Conservation (phyloP, 495 filamentous ascomycete species). For the Penicillium longicatenatum region DNA sequence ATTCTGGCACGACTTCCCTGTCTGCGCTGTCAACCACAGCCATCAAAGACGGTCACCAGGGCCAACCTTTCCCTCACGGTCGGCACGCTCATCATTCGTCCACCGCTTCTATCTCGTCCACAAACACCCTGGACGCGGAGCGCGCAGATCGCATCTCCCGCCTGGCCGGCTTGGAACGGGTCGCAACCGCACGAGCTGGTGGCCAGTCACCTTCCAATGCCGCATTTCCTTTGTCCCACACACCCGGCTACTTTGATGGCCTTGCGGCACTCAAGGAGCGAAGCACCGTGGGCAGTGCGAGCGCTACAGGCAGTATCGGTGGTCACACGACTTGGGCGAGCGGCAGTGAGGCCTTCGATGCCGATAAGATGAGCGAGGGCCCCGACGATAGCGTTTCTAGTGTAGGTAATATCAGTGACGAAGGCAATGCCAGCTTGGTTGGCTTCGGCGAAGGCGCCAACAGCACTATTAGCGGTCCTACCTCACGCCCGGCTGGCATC, state of each 20-base stretch:
- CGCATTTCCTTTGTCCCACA: conserved; percentile 28
- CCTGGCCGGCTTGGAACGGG: conserved; percentile 79
- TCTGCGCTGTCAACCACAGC: conserved; percentile 87
- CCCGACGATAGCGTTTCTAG: conserved; percentile 61
- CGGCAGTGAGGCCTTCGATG: conserved; percentile 62
- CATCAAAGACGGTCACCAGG: conserved; percentile 91
- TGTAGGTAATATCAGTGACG: conserved; percentile 78
- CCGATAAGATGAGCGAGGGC: conserved; percentile 72
- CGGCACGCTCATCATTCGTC: conserved; percentile 58
- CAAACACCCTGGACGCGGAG: conserved; percentile 79
- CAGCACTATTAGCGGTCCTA: conserved; percentile 75
- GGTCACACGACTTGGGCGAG: conserved; percentile 76
- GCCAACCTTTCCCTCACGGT: conserved; percentile 58
- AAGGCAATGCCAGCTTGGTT: conserved; percentile 71
- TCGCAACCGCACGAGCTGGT: conserved; percentile 64
- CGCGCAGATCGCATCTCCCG: conserved; percentile 92
- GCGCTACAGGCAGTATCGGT: conserved; percentile 71
- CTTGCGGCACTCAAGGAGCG: conserved; percentile 61
- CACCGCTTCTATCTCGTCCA: conserved; percentile 54
- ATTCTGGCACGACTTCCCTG: conserved; percentile 81
- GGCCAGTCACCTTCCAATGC: conserved; percentile 34
- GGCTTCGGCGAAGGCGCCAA: conserved; percentile 87
- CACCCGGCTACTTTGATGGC: conserved; percentile 70
- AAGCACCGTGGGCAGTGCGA: conserved; percentile 86
- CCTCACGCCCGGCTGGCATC: conserved; percentile 43